These are phyloP conservation scores for Musa beccarii DNA, from an alignment of 176 grass and related monocot genomes.

Conservation along the genomic window DNA sequence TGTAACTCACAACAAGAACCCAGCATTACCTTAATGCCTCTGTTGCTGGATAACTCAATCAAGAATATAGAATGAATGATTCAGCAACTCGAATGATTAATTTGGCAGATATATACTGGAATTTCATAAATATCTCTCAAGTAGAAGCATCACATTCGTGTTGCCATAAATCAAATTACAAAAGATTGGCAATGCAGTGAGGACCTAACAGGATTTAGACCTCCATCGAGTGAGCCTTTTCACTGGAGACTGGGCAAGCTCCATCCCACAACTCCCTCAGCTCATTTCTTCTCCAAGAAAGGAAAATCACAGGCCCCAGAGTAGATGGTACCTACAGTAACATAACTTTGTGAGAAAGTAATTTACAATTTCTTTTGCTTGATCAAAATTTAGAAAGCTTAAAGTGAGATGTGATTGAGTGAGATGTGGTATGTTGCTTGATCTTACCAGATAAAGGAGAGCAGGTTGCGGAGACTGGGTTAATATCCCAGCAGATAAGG, in stretches of 20 bases:
- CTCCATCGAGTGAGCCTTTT: constrained; percentile 76
- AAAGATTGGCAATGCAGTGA: not conserved
- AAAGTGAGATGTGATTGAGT: not conserved
- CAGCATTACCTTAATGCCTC: no score
- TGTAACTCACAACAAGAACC: no score
- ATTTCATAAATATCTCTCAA: constrained; percentile 11
- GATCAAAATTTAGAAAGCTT: not conserved
- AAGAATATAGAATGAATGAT: no score
- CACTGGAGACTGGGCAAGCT: constrained; percentile 36
- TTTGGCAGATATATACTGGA: constrained; percentile 5
- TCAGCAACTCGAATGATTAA: no score
- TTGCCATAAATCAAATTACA: constrained; percentile 14
- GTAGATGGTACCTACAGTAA: constrained; percentile 61
- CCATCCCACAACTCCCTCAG: constrained; percentile 87
- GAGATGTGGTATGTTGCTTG: not conserved
- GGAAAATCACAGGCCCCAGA: constrained; percentile 70
- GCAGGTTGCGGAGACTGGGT: constrained; percentile 90
- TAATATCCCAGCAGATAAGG: constrained; percentile 80
- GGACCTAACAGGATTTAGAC: constrained; percentile 21
- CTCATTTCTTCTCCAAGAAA: constrained; percentile 85
- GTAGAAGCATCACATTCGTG: constrained; percentile 7
- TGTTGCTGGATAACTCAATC: no score
- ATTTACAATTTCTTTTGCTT: not conserved
- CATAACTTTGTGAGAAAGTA: not conserved
- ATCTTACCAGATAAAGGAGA: constrained; percentile 84